Conservation (phyloP, 257 asterid genomes). For the Mentha longifolia region DNA sequence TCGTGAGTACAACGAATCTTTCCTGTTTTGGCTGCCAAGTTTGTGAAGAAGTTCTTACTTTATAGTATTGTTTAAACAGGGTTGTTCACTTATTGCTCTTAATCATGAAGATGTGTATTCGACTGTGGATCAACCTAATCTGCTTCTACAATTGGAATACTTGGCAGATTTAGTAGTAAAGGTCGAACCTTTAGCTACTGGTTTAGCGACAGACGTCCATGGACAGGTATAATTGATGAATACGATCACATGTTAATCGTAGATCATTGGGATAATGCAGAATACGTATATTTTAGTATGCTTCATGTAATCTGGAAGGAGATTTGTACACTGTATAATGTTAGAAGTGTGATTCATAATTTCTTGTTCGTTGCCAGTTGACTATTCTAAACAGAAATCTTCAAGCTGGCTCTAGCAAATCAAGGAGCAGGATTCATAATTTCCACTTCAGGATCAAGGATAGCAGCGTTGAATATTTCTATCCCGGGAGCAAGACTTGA, state of each 20-base stretch:
- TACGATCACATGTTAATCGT: not conserved
- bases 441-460: constrained; percentile 88
- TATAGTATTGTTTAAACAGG: constrained; percentile 49
- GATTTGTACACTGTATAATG: not conserved
- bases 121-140: constrained; percentile 47
- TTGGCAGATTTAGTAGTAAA: constrained; percentile 74
- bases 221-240: constrained; percentile 70
- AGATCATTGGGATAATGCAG: not conserved
- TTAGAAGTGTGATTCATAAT: constrained; percentile 7
- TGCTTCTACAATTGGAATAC: constrained; percentile 71
- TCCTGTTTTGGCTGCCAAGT: constrained; percentile 9
- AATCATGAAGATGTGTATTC: constrained; percentile 83
- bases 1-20: constrained; percentile 50
- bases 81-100: constrained; percentile 70
- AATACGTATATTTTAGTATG: not conserved
- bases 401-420: constrained; percentile 43
- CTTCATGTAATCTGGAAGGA: not conserved
- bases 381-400: constrained; percentile 64
- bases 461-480: constrained; percentile 70
- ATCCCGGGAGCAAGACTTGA: constrained; percentile 64
- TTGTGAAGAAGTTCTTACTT: constrained; percentile 20
- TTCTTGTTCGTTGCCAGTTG: constrained; percentile 50
- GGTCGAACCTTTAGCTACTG: constrained; percentile 92
- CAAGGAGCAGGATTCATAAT: constrained; percentile 56
- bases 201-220: constrained; percentile 89